A percentile compares a stretch with the other conserved stretches of the same genome.
These are phyloP conservation scores for Lichtheimia hyalospora DNA, from an alignment of 371 early-diverging fungal genomes.

Conservation along the genomic window DNA sequence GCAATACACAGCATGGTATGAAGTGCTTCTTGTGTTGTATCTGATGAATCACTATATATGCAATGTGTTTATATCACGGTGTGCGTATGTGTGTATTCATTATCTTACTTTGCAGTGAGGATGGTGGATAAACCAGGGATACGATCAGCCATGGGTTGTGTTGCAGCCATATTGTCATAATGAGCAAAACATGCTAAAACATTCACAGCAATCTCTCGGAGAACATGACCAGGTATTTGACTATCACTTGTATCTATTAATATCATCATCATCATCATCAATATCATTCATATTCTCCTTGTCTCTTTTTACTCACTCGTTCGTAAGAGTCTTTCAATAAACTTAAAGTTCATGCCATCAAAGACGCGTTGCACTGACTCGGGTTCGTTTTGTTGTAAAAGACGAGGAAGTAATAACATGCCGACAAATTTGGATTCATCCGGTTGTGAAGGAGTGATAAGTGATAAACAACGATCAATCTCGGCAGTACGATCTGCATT, in stretches of 20 bases:
- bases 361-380: slow-evolving; percentile 39
- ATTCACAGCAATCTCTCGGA: slow-evolving; percentile 51
- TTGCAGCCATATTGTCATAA: slow-evolving; percentile 26
- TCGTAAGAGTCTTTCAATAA: slow-evolving; percentile 46
- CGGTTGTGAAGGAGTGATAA: slow-evolving; percentile 42
- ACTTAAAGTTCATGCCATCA: slow-evolving; percentile 52
- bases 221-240: slow-evolving; percentile 39
- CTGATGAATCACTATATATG: slow-evolving; percentile 24
- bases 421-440: slow-evolving; percentile 58
- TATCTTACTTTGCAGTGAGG: slow-evolving; percentile 30
- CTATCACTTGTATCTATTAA: background rate
- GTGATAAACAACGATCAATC: slow-evolving; percentile 48
- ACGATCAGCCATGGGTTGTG: slow-evolving; percentile 36
- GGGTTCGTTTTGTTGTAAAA: slow-evolving; percentile 37
- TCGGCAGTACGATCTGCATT: slow-evolving; percentile 35
- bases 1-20: slow-evolving; percentile 34
- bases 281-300: too few species aligned
- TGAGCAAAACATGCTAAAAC: slow-evolving; percentile 44
- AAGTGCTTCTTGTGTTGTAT: slow-evolving; percentile 33
- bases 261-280: too few species aligned
- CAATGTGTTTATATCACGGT: background rate
- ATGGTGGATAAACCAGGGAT: slow-evolving; percentile 41
- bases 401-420: slow-evolving; percentile 50
- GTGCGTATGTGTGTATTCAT: background rate
- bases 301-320: slow-evolving; percentile 32